Percentiles rank a stretch among this genome's conserved stretches.
Conservation (phyloP, 805 yeast species). For the Candida nemodendra region DNA sequence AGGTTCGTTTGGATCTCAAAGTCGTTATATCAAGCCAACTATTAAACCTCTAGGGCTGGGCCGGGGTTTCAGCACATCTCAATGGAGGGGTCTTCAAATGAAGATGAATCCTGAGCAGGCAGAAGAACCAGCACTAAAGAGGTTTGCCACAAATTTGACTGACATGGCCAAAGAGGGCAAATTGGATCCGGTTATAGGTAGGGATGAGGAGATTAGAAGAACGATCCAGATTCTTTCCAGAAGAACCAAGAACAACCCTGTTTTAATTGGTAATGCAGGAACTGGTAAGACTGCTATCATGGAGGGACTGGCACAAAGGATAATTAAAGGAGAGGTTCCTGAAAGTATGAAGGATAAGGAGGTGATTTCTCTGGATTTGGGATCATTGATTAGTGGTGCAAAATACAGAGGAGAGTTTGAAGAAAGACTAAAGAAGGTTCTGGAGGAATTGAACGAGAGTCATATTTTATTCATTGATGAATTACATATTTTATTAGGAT, state of each 20-base stretch:
- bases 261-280: slow-evolving; percentile 93
- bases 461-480: slow-evolving; percentile 88
- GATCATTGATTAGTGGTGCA: slow-evolving; percentile 90
- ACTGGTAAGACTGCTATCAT: slow-evolving; percentile 97
- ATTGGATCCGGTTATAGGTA: slow-evolving; percentile 93
- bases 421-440: slow-evolving; percentile 75
- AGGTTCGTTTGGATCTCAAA: too few relatives aligned
- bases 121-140: slow-evolving; percentile 75
- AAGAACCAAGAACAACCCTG: slow-evolving; percentile 94
- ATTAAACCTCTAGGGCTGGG: too few relatives aligned
- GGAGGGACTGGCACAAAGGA: slow-evolving; percentile 95
- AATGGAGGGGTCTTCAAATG: slow-evolving; percentile 21
- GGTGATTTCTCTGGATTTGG: slow-evolving; percentile 81
- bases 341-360: slow-evolving; percentile 87
- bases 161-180: slow-evolving; percentile 85
- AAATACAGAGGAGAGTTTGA: slow-evolving; percentile 96
- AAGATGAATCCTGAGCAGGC: slow-evolving; percentile 35
- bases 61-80: too few relatives aligned
- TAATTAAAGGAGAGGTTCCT: slow-evolving; percentile 89
- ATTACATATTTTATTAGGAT: slow-evolving; percentile 81
- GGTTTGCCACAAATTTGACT: slow-evolving; percentile 84
- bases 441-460: slow-evolving; percentile 78
- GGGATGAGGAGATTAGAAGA: slow-evolving; percentile 92
- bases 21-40: too few relatives aligned
- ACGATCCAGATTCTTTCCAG: slow-evolving; percentile 91